phyloP scores from a whole-genome alignment of 2,329 filamentous ascomycete species.

The Diplodia scrobiculata region DNA sequence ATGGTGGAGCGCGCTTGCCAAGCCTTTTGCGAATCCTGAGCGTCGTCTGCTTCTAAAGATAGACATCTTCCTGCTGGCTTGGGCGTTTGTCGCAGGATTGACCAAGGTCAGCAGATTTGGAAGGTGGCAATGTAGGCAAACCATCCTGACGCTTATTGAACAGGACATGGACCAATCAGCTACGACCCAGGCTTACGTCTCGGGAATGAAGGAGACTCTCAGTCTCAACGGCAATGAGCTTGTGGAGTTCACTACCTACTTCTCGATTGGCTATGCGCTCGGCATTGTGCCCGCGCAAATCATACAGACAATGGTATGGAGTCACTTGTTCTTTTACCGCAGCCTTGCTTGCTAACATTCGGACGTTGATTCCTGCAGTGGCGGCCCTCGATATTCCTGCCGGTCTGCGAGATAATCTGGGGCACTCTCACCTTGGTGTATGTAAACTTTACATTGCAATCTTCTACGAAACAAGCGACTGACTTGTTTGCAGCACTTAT shows the following conservation, averaged over 20 bases:
- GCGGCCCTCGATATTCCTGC: slow-evolving; percentile 27
- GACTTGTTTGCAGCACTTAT: background rate
- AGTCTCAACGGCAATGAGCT: slow-evolving; percentile 31
- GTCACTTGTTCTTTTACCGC: slow-evolving; percentile 28
- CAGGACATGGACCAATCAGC: slow-evolving; percentile 63
- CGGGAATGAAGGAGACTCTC: slow-evolving; percentile 32
- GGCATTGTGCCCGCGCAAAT: slow-evolving; percentile 26
- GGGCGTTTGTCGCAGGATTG: slow-evolving; percentile 31
- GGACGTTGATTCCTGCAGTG: slow-evolving; percentile 2
- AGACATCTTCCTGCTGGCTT: slow-evolving; percentile 30
- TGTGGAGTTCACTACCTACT: slow-evolving; percentile 30
- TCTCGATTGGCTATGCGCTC: slow-evolving; percentile 23
- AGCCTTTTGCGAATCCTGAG: slow-evolving; percentile 29
- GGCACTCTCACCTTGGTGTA: slow-evolving; percentile 30
- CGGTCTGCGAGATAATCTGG: slow-evolving; percentile 29
- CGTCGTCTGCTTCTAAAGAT: slow-evolving; percentile 28
- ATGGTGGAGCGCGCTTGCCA: slow-evolving; percentile 23
- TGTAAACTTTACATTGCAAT: slow-evolving; percentile 8
- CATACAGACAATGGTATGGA: slow-evolving; percentile 30
- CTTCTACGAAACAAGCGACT: background rate
- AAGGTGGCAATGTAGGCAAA: slow-evolving; percentile 62
- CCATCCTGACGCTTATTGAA: slow-evolving; percentile 43
- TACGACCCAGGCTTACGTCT: slow-evolving; percentile 30
- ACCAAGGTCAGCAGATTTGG: slow-evolving; percentile 59
- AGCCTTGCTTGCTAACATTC: slow-evolving; percentile 16